Evolutionary conservation across 2,329 filamentous ascomycete genomes (phyloP).

Genomic region (Hymenoscyphus albidus): DNA sequence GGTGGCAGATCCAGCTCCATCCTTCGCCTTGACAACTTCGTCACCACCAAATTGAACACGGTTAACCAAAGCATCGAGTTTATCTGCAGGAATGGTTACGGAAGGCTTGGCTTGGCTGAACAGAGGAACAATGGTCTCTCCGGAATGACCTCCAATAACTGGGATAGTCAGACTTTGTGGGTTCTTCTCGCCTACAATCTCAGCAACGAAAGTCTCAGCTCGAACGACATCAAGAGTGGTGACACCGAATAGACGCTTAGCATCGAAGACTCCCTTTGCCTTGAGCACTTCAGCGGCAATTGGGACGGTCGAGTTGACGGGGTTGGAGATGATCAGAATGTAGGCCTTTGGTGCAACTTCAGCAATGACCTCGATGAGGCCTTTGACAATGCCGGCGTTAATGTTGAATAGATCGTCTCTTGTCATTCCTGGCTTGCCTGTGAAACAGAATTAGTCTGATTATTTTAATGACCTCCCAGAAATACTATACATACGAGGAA

Average conservation of each 20-base stretch:
- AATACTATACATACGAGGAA: constrained; percentile 70
- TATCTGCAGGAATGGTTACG: constrained; percentile 79
- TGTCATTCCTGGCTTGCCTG: constrained; percentile 99
- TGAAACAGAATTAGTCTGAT: constrained; percentile 21
- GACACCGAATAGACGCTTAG: constrained; percentile 95
- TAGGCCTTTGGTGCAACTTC: constrained; percentile 89
- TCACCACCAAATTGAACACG: constrained; percentile 98
- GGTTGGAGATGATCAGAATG: constrained; percentile 97
- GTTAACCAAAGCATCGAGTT: constrained; percentile 86
- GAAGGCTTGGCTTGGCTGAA: constrained; percentile 86
- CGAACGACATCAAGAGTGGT: constrained; percentile 98
- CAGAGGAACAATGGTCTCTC: constrained; percentile 95
- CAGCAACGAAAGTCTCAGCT: constrained; percentile 91
- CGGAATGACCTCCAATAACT: constrained; percentile 95
- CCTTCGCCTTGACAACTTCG: constrained; percentile 93
- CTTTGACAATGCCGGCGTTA: constrained; percentile 97
- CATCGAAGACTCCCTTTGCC: constrained; percentile 86
- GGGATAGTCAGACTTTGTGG: constrained; percentile 81
- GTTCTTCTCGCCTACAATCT: constrained; percentile 76
- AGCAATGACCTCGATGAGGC: constrained; percentile 82
- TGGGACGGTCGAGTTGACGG: constrained; percentile 97
- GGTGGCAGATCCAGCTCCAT: constrained; percentile 83
- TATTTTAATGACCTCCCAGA: constrained; percentile 8
- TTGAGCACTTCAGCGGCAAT: constrained; percentile 97
- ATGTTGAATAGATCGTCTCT: constrained; percentile 99